Evolutionary conservation across 345 rosid species (phyloP), one percentile per base, ranked within the genome.

Genomic region (Ricinus communis): DNA sequence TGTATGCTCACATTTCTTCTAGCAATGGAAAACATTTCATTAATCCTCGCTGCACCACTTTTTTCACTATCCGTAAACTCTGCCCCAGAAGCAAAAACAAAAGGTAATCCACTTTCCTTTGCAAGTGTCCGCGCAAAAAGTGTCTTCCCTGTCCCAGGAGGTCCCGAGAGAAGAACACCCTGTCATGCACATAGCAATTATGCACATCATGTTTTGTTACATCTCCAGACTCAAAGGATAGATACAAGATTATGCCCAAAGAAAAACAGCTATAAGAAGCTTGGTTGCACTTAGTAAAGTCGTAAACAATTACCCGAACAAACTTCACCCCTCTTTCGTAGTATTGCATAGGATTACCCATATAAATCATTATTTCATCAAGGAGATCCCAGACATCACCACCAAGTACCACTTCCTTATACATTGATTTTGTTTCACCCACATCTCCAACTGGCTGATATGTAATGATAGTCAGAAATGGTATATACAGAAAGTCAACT

Each of bases 311-410:
- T 94, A 94, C 98, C 95, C 97, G 89, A 81, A 91, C 98, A 72
- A 94, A 91, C 74, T 84, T 78, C 74, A 94, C 97, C 22, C 73
- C 90, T 77, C 81, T 88, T 72, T 94, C 97, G 79, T 88, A 91
- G 82, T 94, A 91, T 36, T 88, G 89, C 96, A 90, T 88, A 70
- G 98, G 97, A 75, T 91, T 94, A 31, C 90, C 84, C 97, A 94
- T 91, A 80, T 94, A 91, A 58, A 87, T 84, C 97, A 91, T 94
- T 71, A 94, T 83, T 74, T 94, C 98, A 83, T 94, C 97, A 43
- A 94, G 93, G 72, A 94, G 93, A 85, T 90, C 96, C 98, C 98
- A 94, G 54, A 91, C 96, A 86, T 94, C 98, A 71, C 97, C 98
- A 22, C 98, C 98, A 67, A 94, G 82, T 61, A 91, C 95, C 58